Conservation (phyloP, 257 asterid species). For the Solanum stenotomum region DNA sequence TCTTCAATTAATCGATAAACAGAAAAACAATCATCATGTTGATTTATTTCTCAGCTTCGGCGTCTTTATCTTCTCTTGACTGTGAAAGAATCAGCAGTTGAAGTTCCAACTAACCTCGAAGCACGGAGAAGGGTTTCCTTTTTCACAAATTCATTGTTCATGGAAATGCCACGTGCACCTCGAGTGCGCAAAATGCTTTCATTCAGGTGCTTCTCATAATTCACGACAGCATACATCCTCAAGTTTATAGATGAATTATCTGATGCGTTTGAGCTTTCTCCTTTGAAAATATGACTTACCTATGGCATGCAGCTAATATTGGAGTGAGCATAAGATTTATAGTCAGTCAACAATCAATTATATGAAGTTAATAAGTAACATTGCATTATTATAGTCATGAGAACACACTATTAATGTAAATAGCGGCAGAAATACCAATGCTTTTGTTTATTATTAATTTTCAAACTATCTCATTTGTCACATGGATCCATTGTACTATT, state of each 20-base stretch:
- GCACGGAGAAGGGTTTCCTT: slow-evolving; percentile 90
- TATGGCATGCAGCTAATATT: neutral
- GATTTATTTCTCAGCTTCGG: slow-evolving; percentile 48
- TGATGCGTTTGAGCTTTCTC: neutral
- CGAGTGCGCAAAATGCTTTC: slow-evolving; percentile 97
- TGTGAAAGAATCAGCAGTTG: slow-evolving; percentile 86
- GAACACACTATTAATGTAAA: neutral
- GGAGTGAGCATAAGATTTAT: neutral
- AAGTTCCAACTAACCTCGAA: slow-evolving; percentile 93
- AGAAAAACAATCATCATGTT: neutral
- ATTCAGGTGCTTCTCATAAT: slow-evolving; percentile 48
- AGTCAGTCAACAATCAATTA: neutral
- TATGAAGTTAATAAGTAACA: neutral
- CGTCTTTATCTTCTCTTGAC: slow-evolving; percentile 96
- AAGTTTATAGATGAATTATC: neutral
- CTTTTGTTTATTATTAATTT: neutral
- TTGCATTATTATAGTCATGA: neutral
- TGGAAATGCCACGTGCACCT: slow-evolving; percentile 98
- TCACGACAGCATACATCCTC: neutral
- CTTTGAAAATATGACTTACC: neutral
- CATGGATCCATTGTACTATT: neutral
- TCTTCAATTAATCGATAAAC: neutral
- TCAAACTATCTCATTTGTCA: neutral
- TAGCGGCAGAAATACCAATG: neutral
- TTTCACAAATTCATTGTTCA: slow-evolving; percentile 88